A percentile compares a stretch with the other conserved stretches of the same genome.
Conservation (phyloP, 169 alveolate species). For the Plasmodium relictum region DNA sequence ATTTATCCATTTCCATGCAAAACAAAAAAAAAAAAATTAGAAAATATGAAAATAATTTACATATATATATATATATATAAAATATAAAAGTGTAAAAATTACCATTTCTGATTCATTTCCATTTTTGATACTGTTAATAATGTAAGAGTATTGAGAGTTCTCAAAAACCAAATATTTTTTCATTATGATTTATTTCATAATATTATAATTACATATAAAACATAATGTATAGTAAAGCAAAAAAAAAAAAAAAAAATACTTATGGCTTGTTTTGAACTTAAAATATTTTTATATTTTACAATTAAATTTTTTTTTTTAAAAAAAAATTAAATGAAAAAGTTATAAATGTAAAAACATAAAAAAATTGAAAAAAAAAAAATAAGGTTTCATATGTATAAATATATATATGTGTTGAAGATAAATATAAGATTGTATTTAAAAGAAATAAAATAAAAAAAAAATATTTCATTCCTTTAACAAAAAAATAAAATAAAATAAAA, state of each 20-base stretch:
- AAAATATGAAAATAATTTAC: not conserved
- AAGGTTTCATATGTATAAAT: no score
- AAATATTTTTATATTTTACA: no score
- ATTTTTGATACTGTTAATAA: conserved; percentile 73
- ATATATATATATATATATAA: not conserved
- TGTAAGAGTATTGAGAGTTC: conserved; percentile 63
- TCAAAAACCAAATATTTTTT: conserved; percentile 62
- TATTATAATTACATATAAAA: not conserved
- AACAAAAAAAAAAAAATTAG: no score
- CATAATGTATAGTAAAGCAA: not conserved
- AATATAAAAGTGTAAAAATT: not conserved
- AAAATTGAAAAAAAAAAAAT: no score
- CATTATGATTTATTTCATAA: conserved; percentile 40
- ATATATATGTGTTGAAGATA: no score
- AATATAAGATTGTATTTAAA: not conserved
- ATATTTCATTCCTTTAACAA: conserved; percentile 16
- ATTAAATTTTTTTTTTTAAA: no score
- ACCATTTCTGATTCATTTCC: conserved; percentile 79
- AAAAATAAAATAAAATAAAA: no score
- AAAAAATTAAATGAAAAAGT: no score
- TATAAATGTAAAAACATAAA: no score
- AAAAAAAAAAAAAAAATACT: no score
- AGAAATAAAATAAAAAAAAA: conserved; percentile 22
- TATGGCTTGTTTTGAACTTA: no score
- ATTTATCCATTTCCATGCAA: no score